Evolutionary conservation across 306 rosid species (phyloP).

Genomic region (Gleditsia sinensis): DNA sequence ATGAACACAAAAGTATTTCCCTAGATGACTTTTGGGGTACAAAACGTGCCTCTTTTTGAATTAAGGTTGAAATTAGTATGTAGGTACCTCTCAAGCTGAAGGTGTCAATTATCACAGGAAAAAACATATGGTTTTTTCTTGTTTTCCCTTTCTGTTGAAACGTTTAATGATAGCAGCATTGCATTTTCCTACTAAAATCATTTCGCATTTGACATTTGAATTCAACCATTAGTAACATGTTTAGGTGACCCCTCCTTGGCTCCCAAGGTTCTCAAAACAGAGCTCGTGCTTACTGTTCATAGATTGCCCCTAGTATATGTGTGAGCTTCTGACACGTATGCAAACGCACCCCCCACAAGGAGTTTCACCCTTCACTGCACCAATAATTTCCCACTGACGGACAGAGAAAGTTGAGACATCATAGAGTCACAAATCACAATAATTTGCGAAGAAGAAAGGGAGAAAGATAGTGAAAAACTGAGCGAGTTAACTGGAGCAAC

Average conservation of each 20-base stretch:
- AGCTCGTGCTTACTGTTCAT: slow-evolving; percentile 29
- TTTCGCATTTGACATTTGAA: not conserved
- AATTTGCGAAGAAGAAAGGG: not conserved
- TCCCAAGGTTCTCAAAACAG: not conserved
- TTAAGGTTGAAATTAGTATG: too few relatives aligned
- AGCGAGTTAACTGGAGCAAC: not conserved
- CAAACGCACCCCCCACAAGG: not conserved
- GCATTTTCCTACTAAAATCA: not conserved
- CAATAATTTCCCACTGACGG: not conserved
- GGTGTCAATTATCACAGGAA: too few relatives aligned
- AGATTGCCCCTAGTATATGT: not conserved
- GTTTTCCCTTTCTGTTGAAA: not conserved
- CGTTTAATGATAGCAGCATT: not conserved
- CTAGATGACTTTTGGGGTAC: too few relatives aligned
- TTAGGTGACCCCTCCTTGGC: not conserved
- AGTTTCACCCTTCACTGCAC: not conserved
- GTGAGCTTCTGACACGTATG: slow-evolving; percentile 5
- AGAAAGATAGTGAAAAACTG: not conserved
- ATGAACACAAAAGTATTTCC: too few relatives aligned
- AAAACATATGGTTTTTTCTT: too few relatives aligned
- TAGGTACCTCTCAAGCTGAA: too few relatives aligned
- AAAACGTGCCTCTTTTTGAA: too few relatives aligned
- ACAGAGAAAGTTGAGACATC: not conserved
- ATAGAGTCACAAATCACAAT: not conserved
- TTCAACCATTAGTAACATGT: not conserved